Percentiles rank a stretch among this genome's conserved stretches.
These are phyloP conservation scores for Malassezia brasiliensis DNA, from an alignment of 1,284 basidiomycete genomes.

Conservation along the genomic window DNA sequence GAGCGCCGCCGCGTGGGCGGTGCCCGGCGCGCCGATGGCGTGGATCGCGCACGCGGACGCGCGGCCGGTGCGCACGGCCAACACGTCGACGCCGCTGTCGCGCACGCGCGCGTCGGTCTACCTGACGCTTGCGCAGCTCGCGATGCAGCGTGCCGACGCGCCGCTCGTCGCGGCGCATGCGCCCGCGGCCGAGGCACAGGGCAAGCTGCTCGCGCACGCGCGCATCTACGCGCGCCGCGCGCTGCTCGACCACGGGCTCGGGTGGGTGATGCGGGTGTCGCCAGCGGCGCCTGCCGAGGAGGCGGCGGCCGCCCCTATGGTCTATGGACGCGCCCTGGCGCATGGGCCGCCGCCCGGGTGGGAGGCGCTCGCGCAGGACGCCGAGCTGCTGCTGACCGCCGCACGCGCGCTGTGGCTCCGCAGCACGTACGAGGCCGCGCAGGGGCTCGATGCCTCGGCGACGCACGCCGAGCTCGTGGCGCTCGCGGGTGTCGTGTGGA, in stretches of 20 bases:
- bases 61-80: neutral
- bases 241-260: slow-evolving; percentile 11
- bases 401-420: slow-evolving; percentile 4
- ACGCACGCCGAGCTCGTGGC: slow-evolving; percentile 1
- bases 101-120: slow-evolving; percentile 14
- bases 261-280: slow-evolving; percentile 8
- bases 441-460: neutral
- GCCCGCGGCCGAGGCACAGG: neutral
- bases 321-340: slow-evolving; percentile 9
- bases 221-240: slow-evolving; percentile 15
- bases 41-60: neutral
- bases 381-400: slow-evolving; percentile 1
- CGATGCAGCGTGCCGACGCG: slow-evolving; percentile 6
- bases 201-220: slow-evolving; percentile 8
- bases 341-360: slow-evolving; percentile 9
- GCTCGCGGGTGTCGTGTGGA: slow-evolving; percentile 6
- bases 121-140: slow-evolving; percentile 1
- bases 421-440: neutral
- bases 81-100: slow-evolving; percentile 7
- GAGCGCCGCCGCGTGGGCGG: neutral
- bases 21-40: neutral
- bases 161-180: neutral
- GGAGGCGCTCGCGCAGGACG: slow-evolving; percentile 8
- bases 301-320: neutral
- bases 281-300: neutral